Evolutionary conservation across 179 eudicot genomes (phyloP), one percentile per base, ranked within the genome.

Genomic region (Kewa caespitosa): DNA sequence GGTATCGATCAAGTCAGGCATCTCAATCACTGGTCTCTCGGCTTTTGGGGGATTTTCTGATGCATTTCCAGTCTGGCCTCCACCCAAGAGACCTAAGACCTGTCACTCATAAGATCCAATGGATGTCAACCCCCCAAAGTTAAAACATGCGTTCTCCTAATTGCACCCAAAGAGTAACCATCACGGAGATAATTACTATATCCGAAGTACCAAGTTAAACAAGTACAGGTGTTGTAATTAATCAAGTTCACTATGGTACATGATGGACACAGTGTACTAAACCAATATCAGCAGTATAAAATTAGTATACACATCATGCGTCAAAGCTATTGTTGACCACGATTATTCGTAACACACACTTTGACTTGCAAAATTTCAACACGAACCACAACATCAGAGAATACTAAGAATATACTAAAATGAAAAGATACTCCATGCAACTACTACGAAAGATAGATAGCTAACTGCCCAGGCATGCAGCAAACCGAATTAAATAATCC

Each of bases 1-100:
- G 20, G 98, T 87, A 83, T 94, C 98, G 69, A 94, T 89, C 83
- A 94, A 86, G 79, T 94, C 86, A 3, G 98, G 98, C 90, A 94
- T 86, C 77, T 89, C 90, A 80, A 84, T 39, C 66, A 74, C 74
- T 55, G 75, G 28, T 81, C 79, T 78, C 78, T 78, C 88, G 38
- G 82, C 73, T 77, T 82, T 84, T 70, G 76, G 64, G 41, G 81
- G 63, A 69, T 80, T 90, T 60, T 85, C 90, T 66, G 75, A 82
- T 65, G 79, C 81, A 64, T 69, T 72, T 77, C 83, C 89, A 68
- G 74, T 76, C 65, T 80, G 83, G 70, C 83, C 91, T 77, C 91
- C 94, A 70, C 80, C 87, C 59, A 91, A 81, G 85, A 93, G 92
- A 81, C 79, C 84, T 59, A 93, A 80, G 60, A 93, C 98, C 98